Conservation (phyloP, 2,329 filamentous ascomycete genomes). For the Beauveria rudraprayagi region DNA sequence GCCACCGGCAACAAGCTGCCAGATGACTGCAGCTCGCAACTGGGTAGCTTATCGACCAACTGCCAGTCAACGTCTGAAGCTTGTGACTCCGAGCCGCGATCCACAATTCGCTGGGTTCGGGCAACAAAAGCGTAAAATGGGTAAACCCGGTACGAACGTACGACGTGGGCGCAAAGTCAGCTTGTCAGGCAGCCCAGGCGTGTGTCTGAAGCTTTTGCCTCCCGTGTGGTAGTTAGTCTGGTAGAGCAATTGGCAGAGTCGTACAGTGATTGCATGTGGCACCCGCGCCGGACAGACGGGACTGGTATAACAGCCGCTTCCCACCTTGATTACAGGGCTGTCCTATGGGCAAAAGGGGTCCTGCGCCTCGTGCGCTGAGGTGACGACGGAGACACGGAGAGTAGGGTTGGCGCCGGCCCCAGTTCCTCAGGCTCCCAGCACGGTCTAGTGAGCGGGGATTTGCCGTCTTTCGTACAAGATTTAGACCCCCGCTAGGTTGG, state of each 20-base stretch:
- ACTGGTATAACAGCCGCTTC: slow-evolving; percentile 5
- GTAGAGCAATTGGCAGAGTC: neutral
- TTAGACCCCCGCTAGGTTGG: neutral
- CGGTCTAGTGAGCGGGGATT: slow-evolving; percentile 4
- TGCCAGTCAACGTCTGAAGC: neutral
- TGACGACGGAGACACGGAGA: slow-evolving; percentile 11
- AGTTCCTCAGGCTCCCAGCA: neutral
- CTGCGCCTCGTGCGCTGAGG: neutral
- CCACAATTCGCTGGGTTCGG: slow-evolving; percentile 12
- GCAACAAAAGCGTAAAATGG: neutral
- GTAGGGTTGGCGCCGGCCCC: slow-evolving; percentile 11
- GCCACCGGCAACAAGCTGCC: slow-evolving; percentile 7
- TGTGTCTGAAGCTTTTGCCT: neutral
- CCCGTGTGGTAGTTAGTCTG: neutral
- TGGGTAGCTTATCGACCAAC: slow-evolving; percentile 10
- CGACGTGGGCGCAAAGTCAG: slow-evolving; percentile 3
- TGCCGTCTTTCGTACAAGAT: slow-evolving; percentile 1
- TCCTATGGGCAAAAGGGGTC: neutral
- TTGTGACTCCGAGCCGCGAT: slow-evolving; percentile 12
- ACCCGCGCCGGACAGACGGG: slow-evolving; percentile 3
- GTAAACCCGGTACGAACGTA: slow-evolving; percentile 1
- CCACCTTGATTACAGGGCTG: neutral
- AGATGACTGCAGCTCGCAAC: slow-evolving; percentile 7
- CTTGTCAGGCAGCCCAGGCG: neutral
- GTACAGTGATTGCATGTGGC: slow-evolving; percentile 6